Conservation (phyloP, 352 stramenopile genomes). For the Phytophthora ramorum region DNA sequence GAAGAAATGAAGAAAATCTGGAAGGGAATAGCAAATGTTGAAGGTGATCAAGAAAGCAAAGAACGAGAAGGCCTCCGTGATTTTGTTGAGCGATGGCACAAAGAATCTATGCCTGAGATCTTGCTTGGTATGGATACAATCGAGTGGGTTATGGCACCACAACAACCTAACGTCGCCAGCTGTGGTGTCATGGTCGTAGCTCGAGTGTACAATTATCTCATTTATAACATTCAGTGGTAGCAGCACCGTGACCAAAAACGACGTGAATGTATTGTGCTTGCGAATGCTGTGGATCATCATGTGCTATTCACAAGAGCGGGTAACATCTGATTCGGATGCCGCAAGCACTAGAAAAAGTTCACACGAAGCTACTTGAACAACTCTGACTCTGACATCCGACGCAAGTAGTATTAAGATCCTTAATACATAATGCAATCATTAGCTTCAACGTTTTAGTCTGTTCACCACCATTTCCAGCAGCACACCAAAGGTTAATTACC, state of each 20-base stretch:
- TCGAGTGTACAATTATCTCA: conserved; percentile 4
- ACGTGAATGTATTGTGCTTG: conserved; percentile 6
- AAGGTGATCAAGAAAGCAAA: not conserved
- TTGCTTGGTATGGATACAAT: not conserved
- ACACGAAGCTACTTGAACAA: not conserved
- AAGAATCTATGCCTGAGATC: not conserved
- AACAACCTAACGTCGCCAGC: not conserved
- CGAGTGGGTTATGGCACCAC: conserved; percentile 1
- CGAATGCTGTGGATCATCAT: conserved; percentile 12
- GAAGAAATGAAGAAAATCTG: conserved; percentile 3
- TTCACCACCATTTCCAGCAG: conserved; percentile 11
- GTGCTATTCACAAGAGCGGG: not conserved
- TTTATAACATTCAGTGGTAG: not conserved
- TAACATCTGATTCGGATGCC: not conserved
- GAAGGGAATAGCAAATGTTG: not conserved
- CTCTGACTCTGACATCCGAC: too few species aligned
- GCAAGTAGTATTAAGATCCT: not conserved
- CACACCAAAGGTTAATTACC: not conserved
- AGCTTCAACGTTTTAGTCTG: not conserved
- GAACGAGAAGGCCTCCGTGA: not conserved
- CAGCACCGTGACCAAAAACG: not conserved
- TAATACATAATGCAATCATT: not conserved
- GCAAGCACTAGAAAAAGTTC: not conserved
- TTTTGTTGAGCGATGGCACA: not conserved
- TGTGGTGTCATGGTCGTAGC: conserved; percentile 10